Evolutionary conservation across 176 grass and related monocot species (phyloP).

Genomic region (Musa acuminata): DNA sequence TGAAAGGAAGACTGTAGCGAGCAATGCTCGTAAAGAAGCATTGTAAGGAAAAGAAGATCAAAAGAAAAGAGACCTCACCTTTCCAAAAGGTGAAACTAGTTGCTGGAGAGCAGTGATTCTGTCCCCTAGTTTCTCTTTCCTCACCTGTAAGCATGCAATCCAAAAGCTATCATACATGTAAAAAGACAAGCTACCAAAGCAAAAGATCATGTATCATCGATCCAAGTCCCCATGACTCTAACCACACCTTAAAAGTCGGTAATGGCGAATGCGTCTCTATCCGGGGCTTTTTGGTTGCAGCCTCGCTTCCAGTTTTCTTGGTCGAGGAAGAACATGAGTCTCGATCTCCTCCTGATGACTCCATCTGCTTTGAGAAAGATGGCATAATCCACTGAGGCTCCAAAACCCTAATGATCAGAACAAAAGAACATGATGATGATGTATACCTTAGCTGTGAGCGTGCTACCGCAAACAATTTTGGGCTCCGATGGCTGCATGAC

Average conservation of each 20-base stretch:
- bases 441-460: not conserved
- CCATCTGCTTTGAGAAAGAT: not conserved
- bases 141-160: slow-evolving; percentile 52
- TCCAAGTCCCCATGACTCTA: not conserved
- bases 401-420: slow-evolving; percentile 5
- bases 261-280: slow-evolving; percentile 16
- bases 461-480: not conserved
- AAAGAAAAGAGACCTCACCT: slow-evolving; percentile 40
- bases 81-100: slow-evolving; percentile 98
- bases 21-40: slow-evolving; percentile 34
- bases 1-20: slow-evolving; percentile 30
- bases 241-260: slow-evolving; percentile 23
- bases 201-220: not conserved
- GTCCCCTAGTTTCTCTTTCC: slow-evolving; percentile 99
- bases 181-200: not conserved
- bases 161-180: not conserved
- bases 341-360: not conserved
- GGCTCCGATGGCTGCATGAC: not conserved
- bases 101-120: slow-evolving; percentile 96
- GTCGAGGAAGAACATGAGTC: slow-evolving; percentile 8
- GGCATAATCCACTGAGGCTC: not conserved
- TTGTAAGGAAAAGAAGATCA: slow-evolving; percentile 18
- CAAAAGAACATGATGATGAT: not conserved
- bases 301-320: slow-evolving; percentile 5
- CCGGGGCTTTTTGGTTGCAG: slow-evolving; percentile 13